These are phyloP conservation scores for Aphanomyces euteiches DNA, from an alignment of 352 stramenopile species.

Conservation along the genomic window DNA sequence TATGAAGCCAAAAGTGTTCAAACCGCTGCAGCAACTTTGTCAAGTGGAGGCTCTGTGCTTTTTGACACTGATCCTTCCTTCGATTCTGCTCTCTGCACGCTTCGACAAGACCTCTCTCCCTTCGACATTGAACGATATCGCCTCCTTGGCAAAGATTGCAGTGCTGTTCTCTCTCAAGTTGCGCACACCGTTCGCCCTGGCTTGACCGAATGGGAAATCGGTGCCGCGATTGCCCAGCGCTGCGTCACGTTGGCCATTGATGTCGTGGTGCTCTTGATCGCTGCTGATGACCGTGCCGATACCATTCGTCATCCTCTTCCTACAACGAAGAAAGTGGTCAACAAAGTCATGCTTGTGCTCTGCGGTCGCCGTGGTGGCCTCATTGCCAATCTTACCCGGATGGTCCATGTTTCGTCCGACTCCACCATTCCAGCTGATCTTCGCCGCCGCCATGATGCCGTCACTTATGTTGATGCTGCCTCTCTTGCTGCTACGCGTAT, in stretches of 20 bases:
- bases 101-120: constrained; percentile 48
- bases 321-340: constrained; percentile 60
- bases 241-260: constrained; percentile 48
- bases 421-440: constrained; percentile 43
- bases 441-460: constrained; percentile 53
- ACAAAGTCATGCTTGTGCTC: constrained; percentile 76
- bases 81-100: constrained; percentile 35
- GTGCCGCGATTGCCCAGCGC: constrained; percentile 39
- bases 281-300: constrained; percentile 62
- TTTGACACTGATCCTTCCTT: constrained; percentile 39
- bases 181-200: constrained; percentile 41
- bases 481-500: constrained; percentile 44
- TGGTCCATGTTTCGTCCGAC: constrained; percentile 58
- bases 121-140: constrained; percentile 60
- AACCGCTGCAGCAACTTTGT: constrained; percentile 41
- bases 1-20: constrained; percentile 39
- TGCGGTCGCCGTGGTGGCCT: constrained; percentile 61
- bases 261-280: constrained; percentile 57
- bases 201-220: constrained; percentile 58
- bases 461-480: constrained; percentile 64
- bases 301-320: constrained; percentile 62
- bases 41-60: constrained; percentile 41
- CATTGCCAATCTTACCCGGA: constrained; percentile 57
- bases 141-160: constrained; percentile 53
- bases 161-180: constrained; percentile 56